Evolutionary conservation across 441 rosid species (phyloP).

Genomic region (Brassica balearica): DNA sequence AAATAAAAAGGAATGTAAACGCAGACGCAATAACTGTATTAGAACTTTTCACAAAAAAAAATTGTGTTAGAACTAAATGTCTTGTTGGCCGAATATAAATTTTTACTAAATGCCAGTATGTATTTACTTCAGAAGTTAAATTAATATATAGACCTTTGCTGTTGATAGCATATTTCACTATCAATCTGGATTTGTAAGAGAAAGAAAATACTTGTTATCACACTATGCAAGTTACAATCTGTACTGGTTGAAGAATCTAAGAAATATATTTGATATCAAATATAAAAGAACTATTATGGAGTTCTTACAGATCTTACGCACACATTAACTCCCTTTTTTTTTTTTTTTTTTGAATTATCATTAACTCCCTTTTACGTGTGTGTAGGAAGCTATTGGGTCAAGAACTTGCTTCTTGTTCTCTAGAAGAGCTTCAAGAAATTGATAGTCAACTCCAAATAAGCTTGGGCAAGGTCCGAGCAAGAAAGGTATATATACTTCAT

Average conservation of each 20-base stretch:
- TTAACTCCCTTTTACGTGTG: background rate
- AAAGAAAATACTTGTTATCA: background rate
- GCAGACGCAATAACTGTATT: background rate
- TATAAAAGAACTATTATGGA: background rate
- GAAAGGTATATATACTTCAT: slow-evolving; percentile 60
- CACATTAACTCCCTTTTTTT: background rate
- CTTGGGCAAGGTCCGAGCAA: slow-evolving; percentile 58
- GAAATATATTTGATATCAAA: slow-evolving; percentile 10
- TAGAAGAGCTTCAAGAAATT: slow-evolving; percentile 59
- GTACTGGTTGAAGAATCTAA: background rate
- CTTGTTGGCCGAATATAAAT: background rate
- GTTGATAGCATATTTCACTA: background rate
- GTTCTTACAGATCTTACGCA: background rate
- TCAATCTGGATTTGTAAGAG: slow-evolving; percentile 5
- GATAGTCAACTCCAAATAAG: slow-evolving; percentile 58
- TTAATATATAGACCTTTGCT: background rate
- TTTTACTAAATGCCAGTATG: background rate
- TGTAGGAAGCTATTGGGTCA: slow-evolving; percentile 69
- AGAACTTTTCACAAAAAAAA: background rate
- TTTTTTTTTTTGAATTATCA: background rate
- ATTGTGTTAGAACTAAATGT: too few species aligned
- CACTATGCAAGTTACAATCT: background rate
- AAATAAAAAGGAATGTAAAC: background rate
- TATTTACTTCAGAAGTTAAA: background rate
- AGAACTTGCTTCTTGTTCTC: slow-evolving; percentile 49